Percentiles rank a stretch among this genome's conserved stretches.
These are phyloP conservation scores for Leavenworthia alabamica DNA, from an alignment of 345 rosid genomes.

Conservation along the genomic window DNA sequence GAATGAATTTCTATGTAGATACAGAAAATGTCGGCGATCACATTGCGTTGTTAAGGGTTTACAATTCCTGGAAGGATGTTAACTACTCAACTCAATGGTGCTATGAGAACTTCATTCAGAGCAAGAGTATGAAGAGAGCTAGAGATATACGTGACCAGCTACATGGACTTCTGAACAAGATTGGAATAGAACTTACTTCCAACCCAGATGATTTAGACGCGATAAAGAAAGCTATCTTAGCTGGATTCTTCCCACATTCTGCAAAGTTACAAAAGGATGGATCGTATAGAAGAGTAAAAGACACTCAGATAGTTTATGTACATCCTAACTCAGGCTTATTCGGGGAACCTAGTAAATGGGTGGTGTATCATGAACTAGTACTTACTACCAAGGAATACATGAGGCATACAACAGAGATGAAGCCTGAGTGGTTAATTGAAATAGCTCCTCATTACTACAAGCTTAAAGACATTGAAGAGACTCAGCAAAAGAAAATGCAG, in stretches of 20 bases:
- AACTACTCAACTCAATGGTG: conserved; percentile 92
- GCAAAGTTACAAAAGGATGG: conserved; percentile 83
- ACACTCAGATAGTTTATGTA: conserved; percentile 77
- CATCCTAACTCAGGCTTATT: conserved; percentile 82
- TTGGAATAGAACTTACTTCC: conserved; percentile 65
- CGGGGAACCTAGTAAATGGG: conserved; percentile 66
- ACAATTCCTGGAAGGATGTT: conserved; percentile 78
- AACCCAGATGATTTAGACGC: conserved; percentile 57
- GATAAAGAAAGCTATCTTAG: conserved; percentile 76
- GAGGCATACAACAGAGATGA: conserved; percentile 85
- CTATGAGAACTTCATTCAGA: conserved; percentile 93
- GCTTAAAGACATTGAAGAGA: conserved; percentile 84
- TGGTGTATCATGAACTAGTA: conserved; percentile 77
- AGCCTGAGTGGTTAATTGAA: conserved; percentile 92
- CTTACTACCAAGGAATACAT: conserved; percentile 88
- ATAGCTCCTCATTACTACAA: conserved; percentile 90
- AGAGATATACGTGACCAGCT: conserved; percentile 84
- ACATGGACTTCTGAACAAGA: conserved; percentile 80
- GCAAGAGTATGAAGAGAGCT: conserved; percentile 88
- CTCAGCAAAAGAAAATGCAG: conserved; percentile 1
- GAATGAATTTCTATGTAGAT: conserved; percentile 56
- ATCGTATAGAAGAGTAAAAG: conserved; percentile 72
- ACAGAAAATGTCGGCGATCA: conserved; percentile 84
- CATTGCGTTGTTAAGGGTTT: conserved; percentile 77
- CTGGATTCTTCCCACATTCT: conserved; percentile 86